phyloP scores from a whole-genome alignment of 163 green algal species.

The Trebouxia gelatinosa region DNA sequence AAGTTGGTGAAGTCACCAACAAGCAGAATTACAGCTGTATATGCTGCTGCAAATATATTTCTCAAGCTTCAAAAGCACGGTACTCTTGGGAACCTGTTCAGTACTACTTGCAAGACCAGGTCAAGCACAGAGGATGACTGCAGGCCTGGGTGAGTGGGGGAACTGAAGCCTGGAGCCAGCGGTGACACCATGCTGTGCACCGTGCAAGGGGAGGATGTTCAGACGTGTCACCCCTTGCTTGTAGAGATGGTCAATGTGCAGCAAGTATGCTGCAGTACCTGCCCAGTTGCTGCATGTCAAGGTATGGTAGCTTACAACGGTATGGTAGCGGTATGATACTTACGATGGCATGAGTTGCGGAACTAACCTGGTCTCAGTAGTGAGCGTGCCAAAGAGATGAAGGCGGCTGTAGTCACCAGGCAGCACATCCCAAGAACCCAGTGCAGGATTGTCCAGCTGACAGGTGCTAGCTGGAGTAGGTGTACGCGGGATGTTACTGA shows the following conservation, averaged over 20 bases:
- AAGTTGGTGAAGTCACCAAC: no score
- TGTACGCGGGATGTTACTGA: slow-evolving; percentile 32
- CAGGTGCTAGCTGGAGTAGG: slow-evolving; percentile 34
- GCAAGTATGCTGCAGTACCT: background rate
- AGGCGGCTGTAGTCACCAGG: slow-evolving; percentile 55
- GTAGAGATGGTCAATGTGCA: background rate
- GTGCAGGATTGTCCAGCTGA: slow-evolving; percentile 56
- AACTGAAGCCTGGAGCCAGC: no score
- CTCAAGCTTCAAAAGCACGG: no score
- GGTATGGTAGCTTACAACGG: slow-evolving; percentile 33
- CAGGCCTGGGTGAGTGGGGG: no score
- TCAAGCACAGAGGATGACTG: no score
- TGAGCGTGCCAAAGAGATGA: slow-evolving; percentile 51
- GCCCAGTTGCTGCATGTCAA: background rate
- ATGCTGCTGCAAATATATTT: background rate
- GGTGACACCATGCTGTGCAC: no score
- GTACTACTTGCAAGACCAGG: no score
- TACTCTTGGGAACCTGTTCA: no score
- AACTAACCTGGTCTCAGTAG: slow-evolving; percentile 51
- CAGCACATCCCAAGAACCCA: slow-evolving; percentile 65
- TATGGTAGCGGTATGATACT: no score
- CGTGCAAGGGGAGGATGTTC: background rate
- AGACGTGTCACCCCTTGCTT: background rate
- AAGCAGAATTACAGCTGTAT: background rate
- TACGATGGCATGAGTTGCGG: slow-evolving; percentile 41